phyloP scores from a whole-genome alignment of 2,329 filamentous ascomycete species.

The Chaetomiaceae sp. region DNA sequence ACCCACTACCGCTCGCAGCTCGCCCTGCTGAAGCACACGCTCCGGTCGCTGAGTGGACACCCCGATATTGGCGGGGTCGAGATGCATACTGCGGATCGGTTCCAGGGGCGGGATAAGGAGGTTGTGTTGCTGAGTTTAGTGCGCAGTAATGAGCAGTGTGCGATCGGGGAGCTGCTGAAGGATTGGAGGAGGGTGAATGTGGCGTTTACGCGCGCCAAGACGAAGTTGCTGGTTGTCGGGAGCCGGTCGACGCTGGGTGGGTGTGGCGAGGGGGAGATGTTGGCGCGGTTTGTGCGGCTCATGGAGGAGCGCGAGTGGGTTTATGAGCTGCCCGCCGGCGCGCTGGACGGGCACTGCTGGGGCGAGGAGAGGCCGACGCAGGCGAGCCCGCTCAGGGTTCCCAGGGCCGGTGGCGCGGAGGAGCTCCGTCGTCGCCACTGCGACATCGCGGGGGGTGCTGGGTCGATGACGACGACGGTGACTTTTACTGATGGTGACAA shows the following conservation, averaged over 20 bases:
- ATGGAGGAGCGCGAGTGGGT: slow-evolving; percentile 78
- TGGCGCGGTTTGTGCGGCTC: slow-evolving; percentile 67
- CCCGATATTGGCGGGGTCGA: slow-evolving; percentile 49
- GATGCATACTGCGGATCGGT: slow-evolving; percentile 95
- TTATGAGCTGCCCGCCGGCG: slow-evolving; percentile 61
- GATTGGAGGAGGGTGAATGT: slow-evolving; percentile 95
- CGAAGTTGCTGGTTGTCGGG: slow-evolving; percentile 83
- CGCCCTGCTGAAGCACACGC: slow-evolving; percentile 67
- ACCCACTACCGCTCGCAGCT: slow-evolving; percentile 95
- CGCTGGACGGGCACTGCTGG: slow-evolving; percentile 62
- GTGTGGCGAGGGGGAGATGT: slow-evolving; percentile 64
- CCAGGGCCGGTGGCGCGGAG: slow-evolving; percentile 9
- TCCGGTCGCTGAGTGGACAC: slow-evolving; percentile 41
- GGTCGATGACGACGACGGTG: too few relatives aligned
- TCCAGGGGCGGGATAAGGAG: slow-evolving; percentile 94
- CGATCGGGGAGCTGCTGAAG: slow-evolving; percentile 83
- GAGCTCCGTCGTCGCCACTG: too few relatives aligned
- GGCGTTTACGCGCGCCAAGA: slow-evolving; percentile 86
- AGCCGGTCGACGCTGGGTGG: slow-evolving; percentile 64
- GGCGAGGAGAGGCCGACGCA: slow-evolving; percentile 42
- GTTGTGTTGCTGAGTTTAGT: slow-evolving; percentile 83
- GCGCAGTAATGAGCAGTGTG: slow-evolving; percentile 72
- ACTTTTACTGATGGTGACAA: background rate
- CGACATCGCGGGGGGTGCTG: too few relatives aligned
- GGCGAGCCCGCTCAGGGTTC: slow-evolving; percentile 17